Base-by-base conservation (phyloP, 805 yeast species). In the Cyberlindnera saturnus region DNA sequence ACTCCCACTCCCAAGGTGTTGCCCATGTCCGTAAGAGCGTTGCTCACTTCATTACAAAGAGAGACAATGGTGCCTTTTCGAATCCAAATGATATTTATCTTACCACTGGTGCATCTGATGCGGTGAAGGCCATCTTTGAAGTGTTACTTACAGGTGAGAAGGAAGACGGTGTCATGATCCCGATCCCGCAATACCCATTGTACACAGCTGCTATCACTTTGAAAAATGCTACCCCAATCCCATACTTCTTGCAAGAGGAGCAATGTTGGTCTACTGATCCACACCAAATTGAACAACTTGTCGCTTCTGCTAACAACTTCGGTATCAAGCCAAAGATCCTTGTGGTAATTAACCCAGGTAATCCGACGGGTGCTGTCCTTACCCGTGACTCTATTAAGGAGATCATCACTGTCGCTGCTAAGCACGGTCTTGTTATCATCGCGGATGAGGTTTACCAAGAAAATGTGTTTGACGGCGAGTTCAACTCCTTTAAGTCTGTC, bases 381-480 rank as follows among this genome's bases (percentile, higher is more conserved):
- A 63, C 75, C 9, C 71, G 70, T 40, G 75, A 74, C 5, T 80
- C 82, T 49, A 88, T 93, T 57, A 78, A 71, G 34, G 82, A 81
- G 35, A 74, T 93, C 42, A 70, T 93, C 45, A 71, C 75, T 32
- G 75, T 91, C 44, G 96, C 96, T 29, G 95, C 96, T 15, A 81
- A 82, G 59, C 67, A 88, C 52, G 89, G 95, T 35, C 63, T 93
- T 14, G 91, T 89, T 3, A 74, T 93, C 40, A 83, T 93, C 50
- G 97, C 99, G 13, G 99, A 93, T 68, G 99, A 93, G 67, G 99
- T 93, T 19, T 93, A 93, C 67, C 99, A 93, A 68, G 95, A 86
- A 57, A 93, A 93, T 59, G 74, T 93, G 18, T 91, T 85, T 66
- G 70, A 73, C 32, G 91, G 95, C 34, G 74, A 86, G 60, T 93